Percentiles rank a stretch among this genome's conserved stretches.
Evolutionary conservation across 805 yeast genomes (phyloP).

Genomic region (Monosporozyma solicola): DNA sequence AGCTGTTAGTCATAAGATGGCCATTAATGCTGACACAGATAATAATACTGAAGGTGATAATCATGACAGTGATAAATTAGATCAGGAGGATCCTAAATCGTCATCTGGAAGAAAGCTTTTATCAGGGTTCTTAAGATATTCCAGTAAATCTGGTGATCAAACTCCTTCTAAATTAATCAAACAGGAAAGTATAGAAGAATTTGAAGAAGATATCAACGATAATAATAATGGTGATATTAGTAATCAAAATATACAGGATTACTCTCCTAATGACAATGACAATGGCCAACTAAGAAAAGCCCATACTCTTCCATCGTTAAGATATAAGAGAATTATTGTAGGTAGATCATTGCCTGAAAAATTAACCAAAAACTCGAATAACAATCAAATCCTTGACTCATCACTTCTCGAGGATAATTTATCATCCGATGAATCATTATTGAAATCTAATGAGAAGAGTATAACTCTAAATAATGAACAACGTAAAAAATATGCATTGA

Average conservation of each 20-base stretch:
- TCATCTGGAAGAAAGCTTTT: neutral
- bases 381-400: neutral
- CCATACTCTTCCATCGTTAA: neutral
- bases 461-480: constrained; percentile 43
- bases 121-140: neutral
- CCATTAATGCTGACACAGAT: neutral
- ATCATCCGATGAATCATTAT: neutral
- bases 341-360: constrained; percentile 13
- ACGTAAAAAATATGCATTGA: constrained; percentile 69
- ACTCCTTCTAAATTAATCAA: neutral
- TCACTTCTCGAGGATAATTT: neutral
- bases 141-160: neutral
- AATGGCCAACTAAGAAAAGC: neutral
- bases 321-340: constrained; percentile 13
- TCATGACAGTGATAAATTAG: neutral
- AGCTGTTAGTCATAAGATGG: neutral
- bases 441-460: neutral
- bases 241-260: neutral
- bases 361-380: neutral
- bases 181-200: neutral
- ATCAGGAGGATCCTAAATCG: neutral
- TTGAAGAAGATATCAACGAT: neutral
- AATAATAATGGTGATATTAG: neutral
- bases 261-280: neutral
- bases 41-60: neutral